phyloP scores from a whole-genome alignment of 2,329 filamentous ascomycete genomes.

The Claviceps pazoutovae region DNA sequence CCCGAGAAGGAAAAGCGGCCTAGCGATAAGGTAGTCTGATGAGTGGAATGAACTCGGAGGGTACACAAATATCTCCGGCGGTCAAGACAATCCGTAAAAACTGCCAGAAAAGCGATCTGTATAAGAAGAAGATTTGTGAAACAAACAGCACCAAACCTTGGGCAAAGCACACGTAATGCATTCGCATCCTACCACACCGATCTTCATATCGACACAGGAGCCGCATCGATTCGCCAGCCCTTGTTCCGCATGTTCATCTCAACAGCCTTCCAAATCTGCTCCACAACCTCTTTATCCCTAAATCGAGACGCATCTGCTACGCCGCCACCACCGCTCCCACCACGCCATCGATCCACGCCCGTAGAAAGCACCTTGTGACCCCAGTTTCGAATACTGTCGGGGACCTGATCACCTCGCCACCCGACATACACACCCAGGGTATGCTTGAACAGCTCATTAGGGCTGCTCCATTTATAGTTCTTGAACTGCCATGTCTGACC shows the following conservation, averaged over 20 bases:
- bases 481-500: constrained; percentile 99
- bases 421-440: constrained; percentile 80
- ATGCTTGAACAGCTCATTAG: constrained; percentile 78
- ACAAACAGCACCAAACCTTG: too few species aligned
- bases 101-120: too few species aligned
- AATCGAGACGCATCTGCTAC: constrained; percentile 47
- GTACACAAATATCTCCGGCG: too few species aligned
- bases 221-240: constrained; percentile 66
- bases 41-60: too few species aligned
- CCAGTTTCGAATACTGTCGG: constrained; percentile 68
- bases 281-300: constrained; percentile 84
- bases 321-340: constrained; percentile 28
- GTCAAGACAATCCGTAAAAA: too few species aligned
- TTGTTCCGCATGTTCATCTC: constrained; percentile 76
- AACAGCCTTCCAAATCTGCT: constrained; percentile 80
- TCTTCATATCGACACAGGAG: constrained; percentile 39
- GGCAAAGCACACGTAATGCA: not conserved
- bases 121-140: too few species aligned
- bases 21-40: too few species aligned
- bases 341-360: constrained; percentile 72
- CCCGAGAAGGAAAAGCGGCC: too few species aligned
- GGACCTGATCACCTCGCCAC: constrained; percentile 72
- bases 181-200: not conserved
- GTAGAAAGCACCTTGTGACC: constrained; percentile 70
- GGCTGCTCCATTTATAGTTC: constrained; percentile 88